Percentiles rank a stretch among this genome's conserved stretches.
Conservation (phyloP, 768 basidiomycete genomes). For the Suillus subluteus region DNA sequence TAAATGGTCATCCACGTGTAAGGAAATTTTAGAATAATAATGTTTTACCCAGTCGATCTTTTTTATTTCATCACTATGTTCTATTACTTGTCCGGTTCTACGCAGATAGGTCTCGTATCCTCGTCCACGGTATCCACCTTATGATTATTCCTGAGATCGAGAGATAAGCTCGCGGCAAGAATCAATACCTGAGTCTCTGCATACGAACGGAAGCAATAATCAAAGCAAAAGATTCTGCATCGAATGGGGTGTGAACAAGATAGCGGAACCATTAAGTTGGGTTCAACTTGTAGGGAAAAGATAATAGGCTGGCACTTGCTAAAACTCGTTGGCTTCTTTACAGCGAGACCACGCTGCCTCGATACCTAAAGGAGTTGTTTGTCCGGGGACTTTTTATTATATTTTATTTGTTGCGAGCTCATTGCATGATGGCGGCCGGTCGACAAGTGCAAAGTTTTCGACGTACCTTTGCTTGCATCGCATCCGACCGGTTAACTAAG, state of each 20-base stretch:
- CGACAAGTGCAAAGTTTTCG: neutral
- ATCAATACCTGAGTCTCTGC: neutral
- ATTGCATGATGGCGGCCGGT: slow-evolving; percentile 5
- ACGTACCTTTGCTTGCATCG: slow-evolving; percentile 1
- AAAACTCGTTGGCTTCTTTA: slow-evolving; percentile 7
- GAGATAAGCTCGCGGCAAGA: slow-evolving; percentile 3
- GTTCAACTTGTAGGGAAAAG: slow-evolving; percentile 1
- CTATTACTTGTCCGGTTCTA: neutral
- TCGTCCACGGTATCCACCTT: neutral
- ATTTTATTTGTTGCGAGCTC: slow-evolving; percentile 9
- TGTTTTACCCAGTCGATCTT: neutral
- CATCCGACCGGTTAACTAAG: neutral
- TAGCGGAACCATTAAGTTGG: slow-evolving; percentile 5
- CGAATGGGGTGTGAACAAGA: slow-evolving; percentile 10
- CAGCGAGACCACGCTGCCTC: neutral
- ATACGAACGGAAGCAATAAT: neutral
- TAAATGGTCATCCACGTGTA: slow-evolving; percentile 2
- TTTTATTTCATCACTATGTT: neutral
- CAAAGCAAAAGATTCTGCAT: neutral
- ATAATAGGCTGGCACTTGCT: slow-evolving; percentile 5
- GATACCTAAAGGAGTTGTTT: neutral
- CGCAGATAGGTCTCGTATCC: neutral
- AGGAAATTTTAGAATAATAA: slow-evolving; percentile 10
- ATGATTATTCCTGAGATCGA: slow-evolving; percentile 2
- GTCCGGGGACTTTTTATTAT: neutral